phyloP scores from a whole-genome alignment of 1,139 yeast species.

The Blastobotrys buckinghamii region DNA sequence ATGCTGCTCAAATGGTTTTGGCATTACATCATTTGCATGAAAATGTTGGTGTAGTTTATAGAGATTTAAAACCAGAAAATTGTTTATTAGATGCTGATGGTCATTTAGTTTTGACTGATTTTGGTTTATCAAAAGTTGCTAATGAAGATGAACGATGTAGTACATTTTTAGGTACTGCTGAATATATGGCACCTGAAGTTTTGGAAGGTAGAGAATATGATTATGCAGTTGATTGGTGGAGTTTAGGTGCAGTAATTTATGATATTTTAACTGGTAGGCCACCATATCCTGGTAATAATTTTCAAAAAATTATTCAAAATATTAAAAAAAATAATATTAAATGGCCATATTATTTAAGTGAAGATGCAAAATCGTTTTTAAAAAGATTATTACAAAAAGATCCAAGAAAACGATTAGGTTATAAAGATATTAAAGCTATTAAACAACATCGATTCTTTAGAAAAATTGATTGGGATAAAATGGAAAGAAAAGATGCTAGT shows the following conservation, averaged over 20 bases:
- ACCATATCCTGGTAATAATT: conserved; percentile 88
- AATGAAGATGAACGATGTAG: conserved; percentile 46
- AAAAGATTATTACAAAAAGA: conserved; percentile 68
- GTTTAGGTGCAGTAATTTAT: conserved; percentile 81
- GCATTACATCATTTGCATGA: conserved; percentile 82
- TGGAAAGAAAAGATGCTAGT: conserved; percentile 42
- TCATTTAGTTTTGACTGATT: conserved; percentile 80
- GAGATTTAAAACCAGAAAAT: conserved; percentile 92
- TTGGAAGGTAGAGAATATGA: conserved; percentile 81
- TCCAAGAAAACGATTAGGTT: conserved; percentile 66
- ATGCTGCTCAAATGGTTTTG: conserved; percentile 79
- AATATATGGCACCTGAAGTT: conserved; percentile 96
- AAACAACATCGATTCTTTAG: conserved; percentile 77
- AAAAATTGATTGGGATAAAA: conserved; percentile 65
- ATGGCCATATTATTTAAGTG: conserved; percentile 74
- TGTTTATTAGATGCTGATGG: conserved; percentile 78
- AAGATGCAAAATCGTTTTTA: conserved; percentile 80
- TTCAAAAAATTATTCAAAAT: conserved; percentile 74
- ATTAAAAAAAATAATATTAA: conserved; percentile 60
- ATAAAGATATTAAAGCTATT: conserved; percentile 57
- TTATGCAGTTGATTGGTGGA: conserved; percentile 94
- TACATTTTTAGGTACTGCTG: conserved; percentile 89
- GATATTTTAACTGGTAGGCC: conserved; percentile 90
- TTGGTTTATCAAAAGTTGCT: conserved; percentile 81
- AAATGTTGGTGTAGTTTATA: conserved; percentile 73